Base-by-base conservation (phyloP, 768 basidiomycete genomes). In the Galerina marginata region DNA sequence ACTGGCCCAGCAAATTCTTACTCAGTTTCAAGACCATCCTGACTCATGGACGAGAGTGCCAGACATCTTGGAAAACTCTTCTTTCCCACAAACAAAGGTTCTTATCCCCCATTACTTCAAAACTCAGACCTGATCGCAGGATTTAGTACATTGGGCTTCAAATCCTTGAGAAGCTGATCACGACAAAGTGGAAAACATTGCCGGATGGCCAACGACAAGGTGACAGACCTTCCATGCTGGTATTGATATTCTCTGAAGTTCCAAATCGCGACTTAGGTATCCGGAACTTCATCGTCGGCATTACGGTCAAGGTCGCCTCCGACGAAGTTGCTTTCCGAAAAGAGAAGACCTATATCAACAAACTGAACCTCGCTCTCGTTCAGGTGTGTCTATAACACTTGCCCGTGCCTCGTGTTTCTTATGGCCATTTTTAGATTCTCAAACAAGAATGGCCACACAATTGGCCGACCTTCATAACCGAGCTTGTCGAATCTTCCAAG, bases 391-490 rank as follows among this genome's bases (percentile, higher is more conserved):
- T 52, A 38, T 56, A 40, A 33, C 47, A 49, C 33, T 48, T 39
- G 51, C 60, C 33, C 44, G 53, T 6, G 49, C 47, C 23, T 51
- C 61, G 37, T 58, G 14, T 60, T 62, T 15, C 45, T 44, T 47
- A 46, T n/a, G 39, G 15, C 46, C 59, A 54, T 60, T 69, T 62
- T 16, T 53, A 99, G 95, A 97, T 99, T 61, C 81, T 99, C 65
- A 99, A 99, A 77, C 97, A 99, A 81, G 97, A 98, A 74, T 99
- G 97, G 97, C 96, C 96, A 25, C 93, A 97, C 73, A 95, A 97
- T 70, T 99, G 97, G 97, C 96, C 96, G 36, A 92, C 86, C 20
- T 99, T 98, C 81, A 97, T 98, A 69, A 88, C 92, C 10, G 96
- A 99, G 75, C 92, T 99, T 47, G 95, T 99, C 60, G 91, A 95